A percentile compares a stretch with the other conserved stretches of the same genome.
phyloP scores from a whole-genome alignment of 139 green algal species.

The Trebouxia sp. region DNA sequence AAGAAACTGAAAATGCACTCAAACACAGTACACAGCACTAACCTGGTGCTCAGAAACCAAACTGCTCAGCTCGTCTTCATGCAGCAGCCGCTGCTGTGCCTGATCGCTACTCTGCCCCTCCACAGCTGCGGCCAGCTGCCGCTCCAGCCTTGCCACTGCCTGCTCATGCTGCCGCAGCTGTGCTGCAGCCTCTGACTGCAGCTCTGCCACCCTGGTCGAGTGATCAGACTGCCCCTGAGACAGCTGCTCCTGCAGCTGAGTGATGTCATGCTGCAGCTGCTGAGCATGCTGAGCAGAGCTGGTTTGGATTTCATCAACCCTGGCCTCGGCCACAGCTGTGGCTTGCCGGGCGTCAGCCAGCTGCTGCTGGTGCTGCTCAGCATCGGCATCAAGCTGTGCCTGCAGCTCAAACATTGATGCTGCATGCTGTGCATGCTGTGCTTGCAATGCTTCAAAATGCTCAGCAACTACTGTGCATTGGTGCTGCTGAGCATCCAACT shows the following conservation, averaged over 20 bases:
- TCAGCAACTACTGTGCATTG: no score
- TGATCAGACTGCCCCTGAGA: not conserved
- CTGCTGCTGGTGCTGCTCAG: slow-evolving; percentile 1
- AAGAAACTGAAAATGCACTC: no score
- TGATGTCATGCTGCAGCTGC: not conserved
- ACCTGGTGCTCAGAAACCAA: slow-evolving; percentile 1
- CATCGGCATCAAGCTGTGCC: not conserved
- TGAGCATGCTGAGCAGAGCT: slow-evolving; percentile 4
- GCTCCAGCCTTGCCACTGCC: not conserved
- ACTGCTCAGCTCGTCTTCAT: not conserved
- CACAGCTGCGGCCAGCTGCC: slow-evolving; percentile 15
- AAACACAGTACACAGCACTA: no score
- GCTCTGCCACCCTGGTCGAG: not conserved
- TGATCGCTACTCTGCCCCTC: not conserved
- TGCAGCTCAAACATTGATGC: not conserved
- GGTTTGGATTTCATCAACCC: not conserved
- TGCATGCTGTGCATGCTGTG: slow-evolving; percentile 12
- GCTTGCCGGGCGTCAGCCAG: not conserved
- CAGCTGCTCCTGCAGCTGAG: not conserved
- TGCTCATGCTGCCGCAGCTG: not conserved
- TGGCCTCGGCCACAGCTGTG: not conserved
- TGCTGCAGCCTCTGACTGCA: not conserved
- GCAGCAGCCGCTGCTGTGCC: not conserved
- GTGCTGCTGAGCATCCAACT: not conserved
- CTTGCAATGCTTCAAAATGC: no score